Base-by-base conservation (phyloP, 306 rosid genomes). In the Ormosia emarginata region DNA sequence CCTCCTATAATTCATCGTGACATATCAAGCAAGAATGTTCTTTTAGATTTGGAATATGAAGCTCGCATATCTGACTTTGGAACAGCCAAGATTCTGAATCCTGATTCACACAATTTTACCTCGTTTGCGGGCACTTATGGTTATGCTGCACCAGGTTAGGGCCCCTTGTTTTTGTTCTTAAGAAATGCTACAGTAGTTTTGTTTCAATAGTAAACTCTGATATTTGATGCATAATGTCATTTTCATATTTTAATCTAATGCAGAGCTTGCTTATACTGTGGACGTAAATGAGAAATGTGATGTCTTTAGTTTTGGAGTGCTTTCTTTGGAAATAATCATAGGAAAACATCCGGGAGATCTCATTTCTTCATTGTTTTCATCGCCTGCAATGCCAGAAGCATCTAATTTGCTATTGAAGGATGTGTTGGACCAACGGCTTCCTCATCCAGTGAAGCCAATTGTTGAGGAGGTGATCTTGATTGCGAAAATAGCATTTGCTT, bases 1-100 rank as follows among this genome's bases (percentile, higher is more conserved):
- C 72, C 66, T 47, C 81, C 85, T 67, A 75, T 75, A 12, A 57
- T 82, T 67, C 81, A 82, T 68, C 85, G 85, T 0, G 85, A 82
- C 66, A 75, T 82, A 82, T 82, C 85, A 7, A 82, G 85, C 78
- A 82, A 82, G 69, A 82, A 82, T 67, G 32, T 82, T 67, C 81
- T 82, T 17, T 24, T 82, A 18, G 78, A 75, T 82, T 57, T 39
- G 39, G 85, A 75, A 8, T 75, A 36, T 67, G 72, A 67, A 75
- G 85, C 81, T 24, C 69, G 53, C 10, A 29, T 82, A 40, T 82
- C 78, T 0, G 85, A 75, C 39, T 82, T 82, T 36, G 85, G 85
- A 57, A 75, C 79, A 33, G 67, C 85, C 2, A 70, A 76, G 41
- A 49, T 82, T 67, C 66, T 82, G 1, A 67, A 82, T 58, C 72